Evolutionary conservation across 2,329 filamentous ascomycete genomes (phyloP).

Genomic region (Ophiocordyceps camponoti-rufipedis): DNA sequence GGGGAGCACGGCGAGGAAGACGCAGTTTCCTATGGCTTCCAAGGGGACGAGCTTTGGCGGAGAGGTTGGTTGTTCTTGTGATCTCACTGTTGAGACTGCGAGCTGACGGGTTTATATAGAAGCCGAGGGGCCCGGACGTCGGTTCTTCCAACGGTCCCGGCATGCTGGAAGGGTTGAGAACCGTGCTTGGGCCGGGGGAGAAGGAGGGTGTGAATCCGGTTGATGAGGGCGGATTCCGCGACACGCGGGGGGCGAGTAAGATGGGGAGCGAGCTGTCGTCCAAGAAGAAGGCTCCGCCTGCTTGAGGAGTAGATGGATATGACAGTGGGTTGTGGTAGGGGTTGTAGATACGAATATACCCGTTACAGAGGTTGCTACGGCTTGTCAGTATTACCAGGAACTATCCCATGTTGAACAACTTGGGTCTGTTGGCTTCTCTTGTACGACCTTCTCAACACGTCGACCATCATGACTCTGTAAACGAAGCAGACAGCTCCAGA

Average conservation of each 20-base stretch:
- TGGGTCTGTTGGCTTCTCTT: too few relatives aligned
- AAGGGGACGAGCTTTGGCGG: neutral
- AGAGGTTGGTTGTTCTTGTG: neutral
- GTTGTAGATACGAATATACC: neutral
- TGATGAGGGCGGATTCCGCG: neutral
- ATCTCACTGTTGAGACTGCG: neutral
- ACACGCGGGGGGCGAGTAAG: neutral
- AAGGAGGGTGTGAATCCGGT: neutral
- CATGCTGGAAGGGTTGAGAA: neutral
- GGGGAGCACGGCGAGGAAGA: conserved; percentile 9
- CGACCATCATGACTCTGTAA: too few relatives aligned
- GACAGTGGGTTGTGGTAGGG: neutral
- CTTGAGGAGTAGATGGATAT: neutral
- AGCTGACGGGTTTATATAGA: neutral
- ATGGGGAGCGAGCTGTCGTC: neutral
- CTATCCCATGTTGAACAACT: too few relatives aligned
- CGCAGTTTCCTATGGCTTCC: conserved; percentile 7
- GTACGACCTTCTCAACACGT: too few relatives aligned
- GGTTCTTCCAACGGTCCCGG: neutral
- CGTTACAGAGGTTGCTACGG: too few relatives aligned
- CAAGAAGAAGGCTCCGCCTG: neutral
- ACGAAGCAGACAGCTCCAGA: neutral
- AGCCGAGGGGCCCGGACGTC: neutral
- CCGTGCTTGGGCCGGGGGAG: neutral
- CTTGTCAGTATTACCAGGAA: too few relatives aligned